Evolutionary conservation across 2,329 filamentous ascomycete genomes (phyloP).

Genomic region (Dothistroma septosporum): DNA sequence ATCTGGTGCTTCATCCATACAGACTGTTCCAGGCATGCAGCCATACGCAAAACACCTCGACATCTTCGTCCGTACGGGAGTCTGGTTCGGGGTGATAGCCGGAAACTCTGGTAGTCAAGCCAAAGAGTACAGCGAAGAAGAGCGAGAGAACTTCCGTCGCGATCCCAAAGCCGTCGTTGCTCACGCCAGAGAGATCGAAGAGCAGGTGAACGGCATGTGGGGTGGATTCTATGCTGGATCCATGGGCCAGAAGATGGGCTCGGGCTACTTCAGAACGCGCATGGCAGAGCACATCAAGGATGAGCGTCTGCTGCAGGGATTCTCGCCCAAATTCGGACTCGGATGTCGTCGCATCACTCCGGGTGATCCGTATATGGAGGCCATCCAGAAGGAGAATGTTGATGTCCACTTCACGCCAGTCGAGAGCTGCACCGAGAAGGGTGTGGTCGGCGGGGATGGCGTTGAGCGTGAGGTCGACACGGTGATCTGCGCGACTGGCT

Average conservation of each 20-base stretch:
- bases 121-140: conserved; percentile 35
- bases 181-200: neutral
- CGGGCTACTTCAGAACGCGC: neutral
- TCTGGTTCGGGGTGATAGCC: conserved; percentile 21
- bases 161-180: neutral
- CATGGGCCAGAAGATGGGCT: conserved; percentile 2
- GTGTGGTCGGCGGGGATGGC: conserved; percentile 3
- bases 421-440: neutral
- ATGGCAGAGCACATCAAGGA: conserved; percentile 6
- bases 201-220: neutral
- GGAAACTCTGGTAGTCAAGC: conserved; percentile 4
- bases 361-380: conserved; percentile 50
- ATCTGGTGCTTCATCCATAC: conserved; percentile 19
- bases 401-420: neutral
- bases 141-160: conserved; percentile 30
- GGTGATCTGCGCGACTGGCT: conserved; percentile 36
- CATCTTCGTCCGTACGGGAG: conserved; percentile 41
- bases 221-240: neutral
- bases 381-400: conserved; percentile 46
- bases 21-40: conserved; percentile 45
- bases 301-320: neutral
- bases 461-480: conserved; percentile 29
- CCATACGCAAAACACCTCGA: conserved; percentile 44
- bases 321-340: conserved; percentile 2
- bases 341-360: conserved; percentile 49